These are phyloP conservation scores for Globisporangium viniferum DNA, from an alignment of 352 stramenopile genomes.

Conservation along the genomic window DNA sequence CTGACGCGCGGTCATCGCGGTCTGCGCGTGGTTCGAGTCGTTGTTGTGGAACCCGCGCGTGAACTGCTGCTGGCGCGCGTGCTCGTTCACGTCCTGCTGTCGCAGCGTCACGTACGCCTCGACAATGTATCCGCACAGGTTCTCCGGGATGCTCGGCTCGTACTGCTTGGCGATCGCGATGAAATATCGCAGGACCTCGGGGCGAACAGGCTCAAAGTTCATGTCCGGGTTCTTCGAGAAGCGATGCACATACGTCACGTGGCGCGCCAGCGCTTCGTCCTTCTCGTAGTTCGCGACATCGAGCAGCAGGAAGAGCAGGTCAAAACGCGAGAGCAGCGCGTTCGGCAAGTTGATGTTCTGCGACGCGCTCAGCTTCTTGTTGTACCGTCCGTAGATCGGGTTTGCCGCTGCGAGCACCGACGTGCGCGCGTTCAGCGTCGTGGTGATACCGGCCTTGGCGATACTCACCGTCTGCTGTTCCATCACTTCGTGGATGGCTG, in stretches of 20 bases:
- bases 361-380: constrained; percentile 80
- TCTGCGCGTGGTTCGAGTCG: constrained; percentile 89
- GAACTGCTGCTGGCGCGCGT: constrained; percentile 69
- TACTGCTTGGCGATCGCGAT: constrained; percentile 89
- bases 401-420: constrained; percentile 99
- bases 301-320: constrained; percentile 98
- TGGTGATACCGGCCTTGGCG: constrained; percentile 99
- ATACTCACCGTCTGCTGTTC: constrained; percentile 99
- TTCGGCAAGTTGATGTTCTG: constrained; percentile 99
- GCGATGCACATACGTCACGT: constrained; percentile 94
- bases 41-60: constrained; percentile 30
- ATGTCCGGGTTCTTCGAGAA: constrained; percentile 88
- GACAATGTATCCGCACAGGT: constrained; percentile 97
- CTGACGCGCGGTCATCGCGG: constrained; percentile 98
- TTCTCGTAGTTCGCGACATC: constrained; percentile 94
- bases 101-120: constrained; percentile 98
- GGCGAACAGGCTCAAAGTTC: constrained; percentile 88
- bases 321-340: constrained; percentile 98
- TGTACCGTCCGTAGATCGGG: constrained; percentile 83
- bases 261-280: constrained; percentile 88
- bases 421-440: constrained; percentile 95
- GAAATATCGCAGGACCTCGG: constrained; percentile 90
- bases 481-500: constrained; percentile 99
- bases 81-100: constrained; percentile 87
- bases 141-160: constrained; percentile 82